Conservation (phyloP, 768 basidiomycete species). For the Tylopilus intermedius region DNA sequence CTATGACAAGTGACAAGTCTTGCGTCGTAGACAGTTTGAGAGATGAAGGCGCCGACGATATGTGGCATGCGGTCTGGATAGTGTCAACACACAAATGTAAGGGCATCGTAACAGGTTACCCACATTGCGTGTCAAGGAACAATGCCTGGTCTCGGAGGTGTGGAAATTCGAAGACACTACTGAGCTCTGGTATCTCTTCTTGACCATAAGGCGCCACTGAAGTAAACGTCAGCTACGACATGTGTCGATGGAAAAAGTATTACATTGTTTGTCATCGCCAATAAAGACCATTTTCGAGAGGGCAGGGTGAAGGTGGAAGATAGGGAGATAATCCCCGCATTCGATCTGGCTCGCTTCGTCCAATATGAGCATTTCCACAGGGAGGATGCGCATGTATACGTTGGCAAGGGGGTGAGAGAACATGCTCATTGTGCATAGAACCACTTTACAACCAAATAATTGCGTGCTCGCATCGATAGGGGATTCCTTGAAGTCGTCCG, state of each 20-base stretch:
- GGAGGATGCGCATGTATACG: constrained; percentile 25
- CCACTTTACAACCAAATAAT: constrained; percentile 31
- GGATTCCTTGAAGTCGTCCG: constrained; percentile 26
- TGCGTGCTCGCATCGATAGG: constrained; percentile 14
- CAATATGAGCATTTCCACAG: constrained; percentile 37
- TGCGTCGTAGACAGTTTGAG: constrained; percentile 53
- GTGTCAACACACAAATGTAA: neutral
- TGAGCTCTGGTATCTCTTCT: constrained; percentile 58
- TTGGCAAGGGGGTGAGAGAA: constrained; percentile 28
- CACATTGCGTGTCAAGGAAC: constrained; percentile 74
- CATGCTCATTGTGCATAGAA: constrained; percentile 49
- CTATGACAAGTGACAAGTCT: constrained; percentile 55
- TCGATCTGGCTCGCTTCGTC: constrained; percentile 49
- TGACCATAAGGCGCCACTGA: constrained; percentile 76
- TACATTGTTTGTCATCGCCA: constrained; percentile 38
- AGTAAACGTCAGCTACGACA: neutral
- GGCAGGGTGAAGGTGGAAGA: constrained; percentile 27
- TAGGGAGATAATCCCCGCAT: constrained; percentile 35
- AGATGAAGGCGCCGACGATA: constrained; percentile 68
- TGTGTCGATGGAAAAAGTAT: neutral
- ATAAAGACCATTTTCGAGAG: constrained; percentile 36
- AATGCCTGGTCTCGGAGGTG: constrained; percentile 47
- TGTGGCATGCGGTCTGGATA: constrained; percentile 75
- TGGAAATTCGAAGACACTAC: constrained; percentile 68
- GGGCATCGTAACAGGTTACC: constrained; percentile 15